Conservation (phyloP, 768 basidiomycete genomes). For the Rhodotorula paludigena region DNA sequence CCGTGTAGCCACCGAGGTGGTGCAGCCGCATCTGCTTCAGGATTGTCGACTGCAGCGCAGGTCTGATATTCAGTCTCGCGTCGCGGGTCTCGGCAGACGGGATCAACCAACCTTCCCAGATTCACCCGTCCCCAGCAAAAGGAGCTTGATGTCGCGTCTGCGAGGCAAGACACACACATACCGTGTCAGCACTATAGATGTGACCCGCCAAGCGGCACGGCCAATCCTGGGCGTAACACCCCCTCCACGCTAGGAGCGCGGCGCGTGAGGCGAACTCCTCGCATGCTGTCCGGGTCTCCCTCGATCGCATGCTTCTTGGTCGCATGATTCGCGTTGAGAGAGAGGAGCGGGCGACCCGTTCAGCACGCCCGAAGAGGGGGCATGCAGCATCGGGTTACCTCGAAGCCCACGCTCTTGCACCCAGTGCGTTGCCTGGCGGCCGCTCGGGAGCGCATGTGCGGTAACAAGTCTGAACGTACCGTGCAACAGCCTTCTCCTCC, state of each 20-base stretch:
- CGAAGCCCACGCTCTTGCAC: too few species aligned
- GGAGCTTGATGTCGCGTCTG: slow-evolving; percentile 37
- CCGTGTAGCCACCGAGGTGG: slow-evolving; percentile 71
- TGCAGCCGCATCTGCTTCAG: slow-evolving; percentile 98
- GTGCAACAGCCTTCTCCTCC: slow-evolving; percentile 25
- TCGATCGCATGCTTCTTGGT: not conserved
- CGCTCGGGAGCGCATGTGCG: too few species aligned
- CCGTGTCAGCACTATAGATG: not conserved
- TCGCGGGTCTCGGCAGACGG: too few species aligned
- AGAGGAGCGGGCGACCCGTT: too few species aligned
- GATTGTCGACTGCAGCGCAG: slow-evolving; percentile 69
- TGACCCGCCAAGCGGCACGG: too few species aligned
- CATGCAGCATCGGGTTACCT: too few species aligned
- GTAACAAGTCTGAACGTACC: slow-evolving; percentile 1
- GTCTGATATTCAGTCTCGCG: not conserved
- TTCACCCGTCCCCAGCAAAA: slow-evolving; percentile 42
- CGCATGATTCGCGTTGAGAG: too few species aligned
- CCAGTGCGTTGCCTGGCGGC: too few species aligned
- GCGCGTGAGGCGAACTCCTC: not conserved
- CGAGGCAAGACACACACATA: too few species aligned
- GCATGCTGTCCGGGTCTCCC: not conserved
- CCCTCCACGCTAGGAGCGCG: too few species aligned
- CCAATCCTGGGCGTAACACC: too few species aligned
- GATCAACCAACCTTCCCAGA: slow-evolving; percentile 35
- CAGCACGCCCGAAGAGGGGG: too few species aligned